Evolutionary conservation across 306 rosid species (phyloP).

Genomic region (Cajanus cajan): DNA sequence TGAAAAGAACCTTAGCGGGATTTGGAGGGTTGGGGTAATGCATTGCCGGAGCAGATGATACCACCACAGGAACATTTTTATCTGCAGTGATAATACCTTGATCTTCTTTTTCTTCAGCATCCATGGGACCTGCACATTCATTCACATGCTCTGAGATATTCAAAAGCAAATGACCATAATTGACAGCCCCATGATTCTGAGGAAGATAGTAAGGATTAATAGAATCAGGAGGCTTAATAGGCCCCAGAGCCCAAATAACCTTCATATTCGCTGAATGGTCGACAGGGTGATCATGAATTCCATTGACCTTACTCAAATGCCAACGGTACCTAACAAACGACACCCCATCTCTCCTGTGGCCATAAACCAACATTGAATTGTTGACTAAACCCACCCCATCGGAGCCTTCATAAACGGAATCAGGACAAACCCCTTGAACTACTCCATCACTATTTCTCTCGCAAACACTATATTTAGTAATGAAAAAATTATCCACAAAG

Average conservation of each 20-base stretch:
- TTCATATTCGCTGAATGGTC: conserved; percentile 50
- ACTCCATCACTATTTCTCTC: conserved; percentile 43
- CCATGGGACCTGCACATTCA: conserved; percentile 84
- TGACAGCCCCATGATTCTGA: conserved; percentile 71
- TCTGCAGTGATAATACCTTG: conserved; percentile 77
- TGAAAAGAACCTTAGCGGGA: conserved; percentile 72
- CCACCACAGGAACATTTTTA: conserved; percentile 69
- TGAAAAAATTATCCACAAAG: conserved; percentile 73
- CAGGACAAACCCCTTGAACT: conserved; percentile 85
- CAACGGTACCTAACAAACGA: conserved; percentile 59
- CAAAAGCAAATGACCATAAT: conserved; percentile 61
- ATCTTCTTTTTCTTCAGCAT: conserved; percentile 81
- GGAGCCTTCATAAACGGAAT: conserved; percentile 52
- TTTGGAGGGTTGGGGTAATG: conserved; percentile 87
- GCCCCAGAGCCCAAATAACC: conserved; percentile 90
- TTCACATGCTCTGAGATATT: conserved; percentile 64
- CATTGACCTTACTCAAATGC: conserved; percentile 53
- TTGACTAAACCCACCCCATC: conserved; percentile 40
- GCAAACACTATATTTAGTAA: conserved; percentile 74
- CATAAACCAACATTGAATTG: conserved; percentile 51
- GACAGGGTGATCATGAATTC: conserved; percentile 68
- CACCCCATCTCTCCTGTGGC: conserved; percentile 73
- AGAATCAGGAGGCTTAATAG: conserved; percentile 72
- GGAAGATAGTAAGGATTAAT: conserved; percentile 78
- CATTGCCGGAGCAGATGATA: conserved; percentile 58